Evolutionary conservation across 495 filamentous ascomycete species (phyloP).

Genomic region (Neurospora hispaniola): DNA sequence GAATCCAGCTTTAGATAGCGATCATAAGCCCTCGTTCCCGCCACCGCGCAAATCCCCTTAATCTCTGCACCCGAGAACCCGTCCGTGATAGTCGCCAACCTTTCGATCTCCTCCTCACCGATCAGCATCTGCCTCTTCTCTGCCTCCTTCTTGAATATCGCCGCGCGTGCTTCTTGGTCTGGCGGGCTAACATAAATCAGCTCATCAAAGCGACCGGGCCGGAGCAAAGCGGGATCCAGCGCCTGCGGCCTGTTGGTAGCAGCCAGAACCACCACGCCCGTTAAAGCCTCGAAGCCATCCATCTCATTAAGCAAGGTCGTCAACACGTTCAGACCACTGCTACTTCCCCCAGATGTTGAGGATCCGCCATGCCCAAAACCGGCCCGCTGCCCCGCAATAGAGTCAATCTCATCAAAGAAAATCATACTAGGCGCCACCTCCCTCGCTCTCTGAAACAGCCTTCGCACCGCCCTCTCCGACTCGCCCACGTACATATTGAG

Average conservation of each 20-base stretch:
- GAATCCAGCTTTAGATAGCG: slow-evolving; percentile 10
- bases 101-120: slow-evolving; percentile 50
- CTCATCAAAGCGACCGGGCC: slow-evolving; percentile 79
- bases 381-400: slow-evolving; percentile 68
- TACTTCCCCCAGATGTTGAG: slow-evolving; percentile 21
- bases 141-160: slow-evolving; percentile 60
- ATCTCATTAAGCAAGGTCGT: slow-evolving; percentile 92
- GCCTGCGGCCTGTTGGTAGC: slow-evolving; percentile 88
- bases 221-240: slow-evolving; percentile 77
- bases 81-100: slow-evolving; percentile 59
- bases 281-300: slow-evolving; percentile 83
- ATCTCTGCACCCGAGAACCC: slow-evolving; percentile 88
- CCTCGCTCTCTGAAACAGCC: slow-evolving; percentile 79
- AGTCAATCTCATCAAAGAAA: slow-evolving; percentile 98
- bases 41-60: slow-evolving; percentile 55
- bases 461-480: slow-evolving; percentile 78
- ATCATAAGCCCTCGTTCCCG: slow-evolving; percentile 35
- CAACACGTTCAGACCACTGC: slow-evolving; percentile 65
- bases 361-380: slow-evolving; percentile 19
- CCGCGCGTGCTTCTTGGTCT: slow-evolving; percentile 58
- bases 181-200: slow-evolving; percentile 87
- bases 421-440: slow-evolving; percentile 86
- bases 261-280: slow-evolving; percentile 80
- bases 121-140: slow-evolving; percentile 47
- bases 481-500: slow-evolving; percentile 98